Percentiles rank a stretch among this genome's conserved stretches.
phyloP scores from a whole-genome alignment of 2,329 filamentous ascomycete genomes.

The Fusarium sp. region DNA sequence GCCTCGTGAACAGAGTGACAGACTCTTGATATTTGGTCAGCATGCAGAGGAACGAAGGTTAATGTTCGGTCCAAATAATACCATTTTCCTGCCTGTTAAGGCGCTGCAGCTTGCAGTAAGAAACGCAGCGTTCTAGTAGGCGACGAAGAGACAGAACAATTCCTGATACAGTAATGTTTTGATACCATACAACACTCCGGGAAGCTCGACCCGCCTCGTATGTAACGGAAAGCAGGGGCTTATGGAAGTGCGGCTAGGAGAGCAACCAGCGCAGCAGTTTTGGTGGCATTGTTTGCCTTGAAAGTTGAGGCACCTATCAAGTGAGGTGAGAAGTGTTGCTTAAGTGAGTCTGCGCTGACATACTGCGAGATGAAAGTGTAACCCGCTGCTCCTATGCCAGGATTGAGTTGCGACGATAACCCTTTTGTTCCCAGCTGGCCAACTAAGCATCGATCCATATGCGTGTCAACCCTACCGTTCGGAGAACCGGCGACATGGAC shows the following conservation, averaged over 20 bases:
- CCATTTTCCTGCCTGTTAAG: neutral
- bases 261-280: constrained; percentile 25
- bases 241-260: constrained; percentile 17
- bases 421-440: constrained; percentile 4
- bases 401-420: constrained; percentile 35
- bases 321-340: constrained; percentile 24
- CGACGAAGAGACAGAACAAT: constrained; percentile 5
- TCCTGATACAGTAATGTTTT: constrained; percentile 5
- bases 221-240: constrained; percentile 40
- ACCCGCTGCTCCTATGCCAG: neutral
- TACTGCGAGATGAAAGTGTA: constrained; percentile 1
- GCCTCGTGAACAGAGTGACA: constrained; percentile 25
- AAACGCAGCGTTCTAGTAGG: constrained; percentile 1
- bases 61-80: constrained; percentile 2
- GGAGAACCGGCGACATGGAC: constrained; percentile 32
- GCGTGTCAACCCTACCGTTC: constrained; percentile 23
- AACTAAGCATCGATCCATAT: constrained; percentile 23
- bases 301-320: constrained; percentile 14
- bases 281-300: constrained; percentile 19
- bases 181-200: constrained; percentile 26
- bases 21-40: constrained; percentile 44
- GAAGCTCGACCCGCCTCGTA: constrained; percentile 36
- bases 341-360: neutral
- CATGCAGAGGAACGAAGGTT: constrained; percentile 32
- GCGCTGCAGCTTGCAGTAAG: constrained; percentile 5